phyloP scores from a whole-genome alignment of 495 filamentous ascomycete genomes.

The Xylaria longipes region DNA sequence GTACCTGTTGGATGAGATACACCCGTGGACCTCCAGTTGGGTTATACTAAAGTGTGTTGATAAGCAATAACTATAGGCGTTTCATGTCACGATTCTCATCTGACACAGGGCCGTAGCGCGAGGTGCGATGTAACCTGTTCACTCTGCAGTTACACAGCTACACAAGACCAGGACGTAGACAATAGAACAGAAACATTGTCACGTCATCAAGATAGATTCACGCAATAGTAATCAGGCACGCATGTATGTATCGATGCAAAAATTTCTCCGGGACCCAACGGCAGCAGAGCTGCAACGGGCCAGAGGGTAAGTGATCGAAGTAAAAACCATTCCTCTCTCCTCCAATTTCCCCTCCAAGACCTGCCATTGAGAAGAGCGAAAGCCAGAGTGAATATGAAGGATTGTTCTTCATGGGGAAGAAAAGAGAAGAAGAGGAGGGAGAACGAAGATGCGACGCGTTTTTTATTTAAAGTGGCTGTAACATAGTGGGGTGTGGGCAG shows the following conservation, averaged over 20 bases:
- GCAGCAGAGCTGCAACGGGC: constrained; percentile 42
- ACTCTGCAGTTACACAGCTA: too few relatives aligned
- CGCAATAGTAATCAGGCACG: neutral
- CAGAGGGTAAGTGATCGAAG: constrained; percentile 60
- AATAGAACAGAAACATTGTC: neutral
- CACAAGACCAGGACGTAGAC: neutral
- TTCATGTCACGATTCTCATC: too few relatives aligned
- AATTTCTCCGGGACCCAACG: constrained; percentile 55
- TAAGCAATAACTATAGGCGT: too few relatives aligned
- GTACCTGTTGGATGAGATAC: too few relatives aligned
- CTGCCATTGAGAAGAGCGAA: constrained; percentile 61
- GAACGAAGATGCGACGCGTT: neutral
- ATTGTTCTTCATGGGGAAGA: constrained; percentile 62
- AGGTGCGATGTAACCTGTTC: too few relatives aligned
- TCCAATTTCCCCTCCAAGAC: constrained; percentile 78
- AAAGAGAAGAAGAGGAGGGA: constrained; percentile 37
- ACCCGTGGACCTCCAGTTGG: too few relatives aligned
- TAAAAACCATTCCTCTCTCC: constrained; percentile 62
- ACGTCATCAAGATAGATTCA: neutral
- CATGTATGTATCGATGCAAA: constrained; percentile 49
- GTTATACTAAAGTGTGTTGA: too few relatives aligned
- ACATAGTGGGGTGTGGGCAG: neutral
- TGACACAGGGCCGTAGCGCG: neutral
- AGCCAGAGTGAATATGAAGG: constrained; percentile 87
- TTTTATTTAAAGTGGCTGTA: constrained; percentile 6